A percentile compares a stretch with the other conserved stretches of the same genome.
These are phyloP conservation scores for Fomitopsis betulina DNA, from an alignment of 1,284 basidiomycete species.

Conservation along the genomic window DNA sequence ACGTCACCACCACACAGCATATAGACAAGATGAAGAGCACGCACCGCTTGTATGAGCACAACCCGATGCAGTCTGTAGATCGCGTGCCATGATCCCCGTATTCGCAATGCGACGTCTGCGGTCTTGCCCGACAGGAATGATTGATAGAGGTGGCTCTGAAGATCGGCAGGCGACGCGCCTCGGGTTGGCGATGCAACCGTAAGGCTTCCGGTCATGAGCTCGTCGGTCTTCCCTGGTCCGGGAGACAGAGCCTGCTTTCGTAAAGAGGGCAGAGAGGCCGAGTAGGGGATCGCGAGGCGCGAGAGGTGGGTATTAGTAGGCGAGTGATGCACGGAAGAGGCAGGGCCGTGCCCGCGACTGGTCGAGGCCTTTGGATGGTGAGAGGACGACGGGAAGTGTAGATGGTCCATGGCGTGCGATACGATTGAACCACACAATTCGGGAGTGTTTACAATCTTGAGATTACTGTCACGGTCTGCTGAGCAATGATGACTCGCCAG, in stretches of 20 bases:
- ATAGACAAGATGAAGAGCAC: slow-evolving; percentile 14
- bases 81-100: slow-evolving; percentile 70
- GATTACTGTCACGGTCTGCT: neutral
- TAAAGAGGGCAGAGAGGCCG: slow-evolving; percentile 7
- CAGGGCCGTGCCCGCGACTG: neutral
- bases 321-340: neutral
- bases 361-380: neutral
- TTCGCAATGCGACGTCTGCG: slow-evolving; percentile 70
- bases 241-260: slow-evolving; percentile 2
- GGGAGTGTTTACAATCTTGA: neutral
- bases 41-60: slow-evolving; percentile 80
- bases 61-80: slow-evolving; percentile 78
- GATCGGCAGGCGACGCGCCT: slow-evolving; percentile 36
- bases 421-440: neutral
- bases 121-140: slow-evolving; percentile 71
- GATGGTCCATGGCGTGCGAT: neutral
- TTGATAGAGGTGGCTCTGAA: slow-evolving; percentile 71
- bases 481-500: neutral
- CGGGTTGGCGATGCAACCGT: slow-evolving; percentile 13
- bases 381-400: neutral
- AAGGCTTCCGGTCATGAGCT: slow-evolving; percentile 11
- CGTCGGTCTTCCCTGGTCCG: neutral
- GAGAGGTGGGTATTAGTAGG: neutral
- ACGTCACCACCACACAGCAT: slow-evolving; percentile 2
- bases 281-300: slow-evolving; percentile 8